Percentiles rank a stretch among this genome's conserved stretches.
These are phyloP conservation scores for Phytophthora quininea DNA, from an alignment of 352 stramenopile genomes.

Conservation along the genomic window DNA sequence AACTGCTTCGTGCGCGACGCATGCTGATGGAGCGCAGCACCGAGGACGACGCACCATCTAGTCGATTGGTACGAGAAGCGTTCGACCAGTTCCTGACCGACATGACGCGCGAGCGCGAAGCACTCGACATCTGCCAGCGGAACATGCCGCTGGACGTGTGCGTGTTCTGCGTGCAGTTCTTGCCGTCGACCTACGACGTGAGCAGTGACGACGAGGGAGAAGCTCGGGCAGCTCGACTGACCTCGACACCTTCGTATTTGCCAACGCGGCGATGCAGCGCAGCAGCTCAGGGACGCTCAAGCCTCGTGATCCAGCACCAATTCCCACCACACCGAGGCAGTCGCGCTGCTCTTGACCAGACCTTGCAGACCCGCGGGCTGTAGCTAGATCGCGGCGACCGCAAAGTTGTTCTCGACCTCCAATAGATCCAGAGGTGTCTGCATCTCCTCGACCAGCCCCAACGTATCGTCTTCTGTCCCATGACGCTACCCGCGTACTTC, in stretches of 20 bases:
- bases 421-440: conserved; percentile 1
- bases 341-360: conserved; percentile 2
- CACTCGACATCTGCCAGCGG: conserved; percentile 24
- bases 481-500: conserved; percentile 54
- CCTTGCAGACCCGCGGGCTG: conserved; percentile 9
- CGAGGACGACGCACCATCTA: conserved; percentile 13
- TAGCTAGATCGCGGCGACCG: conserved; percentile 7
- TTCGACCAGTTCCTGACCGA: conserved; percentile 59
- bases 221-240: conserved; percentile 5
- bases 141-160: conserved; percentile 51
- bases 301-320: conserved; percentile 69
- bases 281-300: conserved; percentile 31
- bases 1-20: conserved; percentile 54
- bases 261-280: conserved; percentile 11
- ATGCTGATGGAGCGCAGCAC: conserved; percentile 59
- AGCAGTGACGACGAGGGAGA: conserved; percentile 31
- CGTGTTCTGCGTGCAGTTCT: conserved; percentile 55
- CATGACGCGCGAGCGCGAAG: conserved; percentile 40
- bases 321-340: conserved; percentile 21
- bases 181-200: conserved; percentile 52
- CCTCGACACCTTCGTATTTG: conserved; percentile 14
- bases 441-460: conserved; percentile 12
- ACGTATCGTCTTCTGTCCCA: conserved; percentile 62
- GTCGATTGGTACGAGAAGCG: conserved; percentile 35
- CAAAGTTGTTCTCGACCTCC: conserved; percentile 14